A percentile compares a stretch with the other conserved stretches of the same genome.
Evolutionary conservation across 768 basidiomycete genomes (phyloP).

Genomic region (Dioszegia aurantiaca): DNA sequence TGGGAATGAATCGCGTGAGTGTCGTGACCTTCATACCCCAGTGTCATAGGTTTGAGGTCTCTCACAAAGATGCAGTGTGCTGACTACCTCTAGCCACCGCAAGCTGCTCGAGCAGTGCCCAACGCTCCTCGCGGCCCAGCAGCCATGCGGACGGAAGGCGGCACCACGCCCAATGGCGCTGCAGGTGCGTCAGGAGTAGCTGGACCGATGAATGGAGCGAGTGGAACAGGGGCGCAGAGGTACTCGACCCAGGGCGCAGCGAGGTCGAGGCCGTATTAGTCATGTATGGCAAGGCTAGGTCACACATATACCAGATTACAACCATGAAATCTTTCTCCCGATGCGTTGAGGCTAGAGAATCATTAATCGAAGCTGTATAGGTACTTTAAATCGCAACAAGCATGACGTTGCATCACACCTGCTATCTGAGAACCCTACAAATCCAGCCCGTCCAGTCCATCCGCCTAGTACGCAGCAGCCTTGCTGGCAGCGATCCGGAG

Average conservation of each 20-base stretch:
- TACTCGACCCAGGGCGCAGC: slow-evolving; percentile 50
- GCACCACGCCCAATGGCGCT: slow-evolving; percentile 11
- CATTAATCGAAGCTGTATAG: too few relatives aligned
- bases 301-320: too few relatives aligned
- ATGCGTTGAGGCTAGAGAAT: too few relatives aligned
- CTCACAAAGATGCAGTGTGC: not conserved
- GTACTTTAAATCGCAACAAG: not conserved
- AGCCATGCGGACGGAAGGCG: slow-evolving; percentile 40
- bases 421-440: slow-evolving; percentile 8
- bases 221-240: slow-evolving; percentile 42
- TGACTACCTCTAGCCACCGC: slow-evolving; percentile 7
- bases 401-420: slow-evolving; percentile 7
- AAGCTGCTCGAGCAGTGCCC: slow-evolving; percentile 23
- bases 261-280: slow-evolving; percentile 47
- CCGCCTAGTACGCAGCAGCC: slow-evolving; percentile 47
- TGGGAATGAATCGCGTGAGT: slow-evolving; percentile 12
- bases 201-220: slow-evolving; percentile 11
- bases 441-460: not conserved
- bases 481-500: slow-evolving; percentile 78
- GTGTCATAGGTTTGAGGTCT: too few relatives aligned
- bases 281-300: too few relatives aligned
- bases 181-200: slow-evolving; percentile 12
- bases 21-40: not conserved
- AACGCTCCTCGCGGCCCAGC: slow-evolving; percentile 51
- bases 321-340: too few relatives aligned